phyloP scores from a whole-genome alignment of 768 basidiomycete genomes.

The Dacryopinax spathularia region DNA sequence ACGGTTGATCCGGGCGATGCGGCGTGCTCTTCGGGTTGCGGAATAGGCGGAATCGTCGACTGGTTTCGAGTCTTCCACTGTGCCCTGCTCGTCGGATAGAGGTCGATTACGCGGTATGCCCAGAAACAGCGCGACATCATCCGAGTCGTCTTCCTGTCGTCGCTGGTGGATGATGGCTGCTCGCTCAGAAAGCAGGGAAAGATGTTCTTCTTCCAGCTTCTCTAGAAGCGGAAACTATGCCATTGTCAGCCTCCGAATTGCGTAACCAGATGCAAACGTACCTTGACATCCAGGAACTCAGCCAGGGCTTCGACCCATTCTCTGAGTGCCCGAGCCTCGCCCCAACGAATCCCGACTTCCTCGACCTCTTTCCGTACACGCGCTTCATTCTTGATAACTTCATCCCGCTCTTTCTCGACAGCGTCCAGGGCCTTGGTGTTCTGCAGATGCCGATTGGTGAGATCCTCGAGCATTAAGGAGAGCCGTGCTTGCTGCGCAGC shows the following conservation, averaged over 20 bases:
- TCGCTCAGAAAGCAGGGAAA: constrained; percentile 57
- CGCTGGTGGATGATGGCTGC: constrained; percentile 51
- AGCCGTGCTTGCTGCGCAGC: constrained; percentile 39
- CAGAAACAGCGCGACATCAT: constrained; percentile 60
- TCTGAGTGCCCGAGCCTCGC: constrained; percentile 64
- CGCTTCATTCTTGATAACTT: constrained; percentile 51
- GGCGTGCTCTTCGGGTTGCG: constrained; percentile 38
- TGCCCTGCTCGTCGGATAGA: constrained; percentile 26
- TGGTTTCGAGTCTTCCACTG: constrained; percentile 42
- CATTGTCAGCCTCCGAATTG: constrained; percentile 9
- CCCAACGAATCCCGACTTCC: constrained; percentile 59
- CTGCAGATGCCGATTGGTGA: constrained; percentile 32
- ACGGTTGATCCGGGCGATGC: constrained; percentile 44
- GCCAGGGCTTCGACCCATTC: constrained; percentile 75
- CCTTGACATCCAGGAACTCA: constrained; percentile 81
- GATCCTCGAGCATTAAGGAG: constrained; percentile 38
- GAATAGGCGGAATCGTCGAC: constrained; percentile 29
- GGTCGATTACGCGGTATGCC: constrained; percentile 32
- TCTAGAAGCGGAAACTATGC: constrained; percentile 62
- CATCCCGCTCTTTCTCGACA: constrained; percentile 46
- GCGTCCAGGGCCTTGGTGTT: constrained; percentile 43
- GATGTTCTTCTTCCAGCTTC: constrained; percentile 55
- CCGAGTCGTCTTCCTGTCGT: constrained; percentile 61
- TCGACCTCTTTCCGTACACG: constrained; percentile 64
- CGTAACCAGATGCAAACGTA: constrained; percentile 17